Evolutionary conservation across 306 rosid genomes (phyloP), one percentile per base, ranked within the genome.

Genomic region (Elaeagnus macrophylla): DNA sequence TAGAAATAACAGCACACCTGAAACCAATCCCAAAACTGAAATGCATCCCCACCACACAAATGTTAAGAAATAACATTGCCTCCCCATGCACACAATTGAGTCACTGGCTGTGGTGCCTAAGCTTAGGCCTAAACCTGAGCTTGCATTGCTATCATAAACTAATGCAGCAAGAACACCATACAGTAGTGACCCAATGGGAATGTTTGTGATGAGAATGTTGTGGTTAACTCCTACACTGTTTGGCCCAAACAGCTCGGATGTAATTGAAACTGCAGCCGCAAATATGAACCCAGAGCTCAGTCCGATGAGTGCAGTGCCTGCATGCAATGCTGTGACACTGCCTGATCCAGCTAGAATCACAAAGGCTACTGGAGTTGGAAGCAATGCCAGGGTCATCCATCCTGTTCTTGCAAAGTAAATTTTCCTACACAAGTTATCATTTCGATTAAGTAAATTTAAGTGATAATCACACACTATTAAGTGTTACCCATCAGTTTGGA

Each of bases 321-420:
- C 19, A 6, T 77, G 69, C 13, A 93, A 62, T 6, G 89, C 76
- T 7, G 15, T 7, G 8, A 18, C 51, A 41, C 79, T 63, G 42
- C 73, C 78, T 62, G 94, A 77, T 13, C 75, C 35, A 19, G 96
- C 89, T 11, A 93, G 90, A 54, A 87, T 6, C 60, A 82, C 56
- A 58, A 93, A 87, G 3, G 96, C 99, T 44, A 87, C 37, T 11
- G 96, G 96, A 45, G 99, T 93, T 19, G 99, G 99, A 57, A 87
- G 5, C 6, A 93, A 85, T 3, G 89, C 99, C 44, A 87, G 61
- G 5, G 88, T 58, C 37, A 93, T 67, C 96, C 99, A 93, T 48
- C 95, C 99, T 1, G 99, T 93, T 57, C 99, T 82, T 12, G 99
- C 99, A 72, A 84, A 93, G 73, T 87, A 93, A 48, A 82, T 63